Evolutionary conservation across 768 basidiomycete species (phyloP).

Genomic region (Kwoniella europaea): DNA sequence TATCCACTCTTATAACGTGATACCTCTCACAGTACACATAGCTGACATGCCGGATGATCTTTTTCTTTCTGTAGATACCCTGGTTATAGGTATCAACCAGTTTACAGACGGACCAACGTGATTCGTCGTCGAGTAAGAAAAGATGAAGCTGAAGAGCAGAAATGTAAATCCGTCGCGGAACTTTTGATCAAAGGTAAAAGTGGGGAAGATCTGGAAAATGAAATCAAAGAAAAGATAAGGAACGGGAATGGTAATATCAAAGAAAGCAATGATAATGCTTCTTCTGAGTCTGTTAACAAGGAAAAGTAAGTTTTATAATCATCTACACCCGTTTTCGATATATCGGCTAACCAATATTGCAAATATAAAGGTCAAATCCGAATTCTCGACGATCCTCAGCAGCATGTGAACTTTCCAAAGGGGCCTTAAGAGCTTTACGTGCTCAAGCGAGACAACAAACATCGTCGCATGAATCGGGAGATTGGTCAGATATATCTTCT

Average conservation of each 20-base stretch:
- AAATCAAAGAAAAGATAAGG: constrained; percentile 46
- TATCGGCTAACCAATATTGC: background rate
- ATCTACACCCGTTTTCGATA: background rate
- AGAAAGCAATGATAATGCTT: background rate
- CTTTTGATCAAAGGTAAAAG: constrained; percentile 50
- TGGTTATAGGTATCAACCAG: constrained; percentile 57
- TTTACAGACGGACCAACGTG: constrained; percentile 53
- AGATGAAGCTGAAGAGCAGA: constrained; percentile 55
- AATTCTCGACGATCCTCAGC: constrained; percentile 16
- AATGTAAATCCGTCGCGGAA: constrained; percentile 48
- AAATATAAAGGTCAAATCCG: background rate
- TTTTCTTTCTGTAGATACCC: constrained; percentile 39
- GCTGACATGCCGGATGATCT: background rate
- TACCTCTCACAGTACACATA: background rate
- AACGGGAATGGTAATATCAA: background rate
- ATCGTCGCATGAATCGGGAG: constrained; percentile 26
- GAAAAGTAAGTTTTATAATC: constrained; percentile 11
- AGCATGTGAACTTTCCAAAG: constrained; percentile 49
- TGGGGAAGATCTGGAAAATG: constrained; percentile 46
- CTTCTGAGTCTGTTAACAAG: background rate
- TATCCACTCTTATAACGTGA: background rate
- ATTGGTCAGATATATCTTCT: constrained; percentile 40
- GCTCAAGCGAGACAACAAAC: constrained; percentile 41
- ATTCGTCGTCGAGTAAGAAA: constrained; percentile 52
- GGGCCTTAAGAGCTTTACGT: constrained; percentile 44